Evolutionary conservation across 192 early-diverging fungal species (phyloP), one percentile per base, ranked within the genome.

Genomic region (Coemansia sp.): DNA sequence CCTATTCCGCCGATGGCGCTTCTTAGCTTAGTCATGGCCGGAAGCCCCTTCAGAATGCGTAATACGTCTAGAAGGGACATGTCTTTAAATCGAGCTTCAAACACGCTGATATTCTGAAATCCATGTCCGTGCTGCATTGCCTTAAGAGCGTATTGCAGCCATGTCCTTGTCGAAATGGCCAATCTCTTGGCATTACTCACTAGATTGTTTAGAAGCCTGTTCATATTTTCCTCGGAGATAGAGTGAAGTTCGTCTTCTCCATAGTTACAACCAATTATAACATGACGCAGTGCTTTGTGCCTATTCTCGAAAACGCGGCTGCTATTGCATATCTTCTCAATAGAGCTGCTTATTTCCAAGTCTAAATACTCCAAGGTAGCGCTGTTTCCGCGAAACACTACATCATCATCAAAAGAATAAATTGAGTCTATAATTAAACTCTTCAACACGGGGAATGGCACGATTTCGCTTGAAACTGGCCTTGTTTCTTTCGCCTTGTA

Each of bases 371-470:
- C 45, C 50, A 66, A 34, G 10, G 64, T 66, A 3, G 36, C 34
- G 6, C 35, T 40, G 34, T 66, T 66, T 4, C 64, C 64, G 4
- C 64, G 64, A 4, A 66, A 66, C 33, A 66, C 5, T 3, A 54
- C 27, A 40, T 66, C 64, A 33, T 66, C 24, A 14, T 33, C 34
- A 29, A 66, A 66, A 41, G 64, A 14, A 24, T 54, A 66, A 0
- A 10, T 0, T 5, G 6, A 17, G 3, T 54, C 19, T 4, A 50
- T n/a, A 6, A 37, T 24, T 4, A 66, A 10, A 1, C 45, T 34
- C 21, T 17, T 35, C 2, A 66, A 21, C 2, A 11, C 19, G 11
- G 64, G 64, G 53, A 66, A 56, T 7, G 51, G 50, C 9, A 53
- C 50, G 6, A 21, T 16, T 10, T 17, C 16, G 3, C 3, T 33